Conservation (phyloP, 305 asterid genomes). For the Salvia sclarea region DNA sequence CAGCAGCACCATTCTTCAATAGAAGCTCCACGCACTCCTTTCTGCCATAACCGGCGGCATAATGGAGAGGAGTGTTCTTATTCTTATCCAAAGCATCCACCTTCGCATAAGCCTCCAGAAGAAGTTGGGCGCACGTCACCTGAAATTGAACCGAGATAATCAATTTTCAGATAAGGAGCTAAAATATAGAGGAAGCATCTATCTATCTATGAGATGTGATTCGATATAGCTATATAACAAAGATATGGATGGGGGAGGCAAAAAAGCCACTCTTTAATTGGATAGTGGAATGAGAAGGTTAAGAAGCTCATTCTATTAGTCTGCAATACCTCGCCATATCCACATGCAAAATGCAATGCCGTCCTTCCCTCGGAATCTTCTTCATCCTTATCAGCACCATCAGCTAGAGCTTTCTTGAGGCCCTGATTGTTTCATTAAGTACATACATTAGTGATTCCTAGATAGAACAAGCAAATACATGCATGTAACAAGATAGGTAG, state of each 20-base stretch:
- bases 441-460: neutral
- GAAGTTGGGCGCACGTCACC: slow-evolving; percentile 86
- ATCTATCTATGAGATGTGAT: neutral
- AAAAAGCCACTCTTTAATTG: too few species aligned
- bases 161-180: slow-evolving; percentile 2
- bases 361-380: slow-evolving; percentile 99
- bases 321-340: slow-evolving; percentile 87
- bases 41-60: slow-evolving; percentile 96
- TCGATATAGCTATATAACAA: neutral
- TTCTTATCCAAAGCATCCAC: slow-evolving; percentile 94
- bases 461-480: neutral
- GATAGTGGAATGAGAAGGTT: neutral
- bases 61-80: slow-evolving; percentile 97
- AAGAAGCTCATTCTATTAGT: slow-evolving; percentile 4
- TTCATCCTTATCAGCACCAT: slow-evolving; percentile 93
- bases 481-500: neutral
- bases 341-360: slow-evolving; percentile 98
- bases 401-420: slow-evolving; percentile 79
- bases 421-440: slow-evolving; percentile 49
- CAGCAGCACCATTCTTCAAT: slow-evolving; percentile 92
- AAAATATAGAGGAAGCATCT: neutral
- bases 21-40: slow-evolving; percentile 92
- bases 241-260: neutral
- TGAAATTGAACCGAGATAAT: slow-evolving; percentile 36
- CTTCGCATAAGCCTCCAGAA: slow-evolving; percentile 92